Evolutionary conservation across 2,329 filamentous ascomycete species (phyloP).

Genomic region (Penicillium sp.): DNA sequence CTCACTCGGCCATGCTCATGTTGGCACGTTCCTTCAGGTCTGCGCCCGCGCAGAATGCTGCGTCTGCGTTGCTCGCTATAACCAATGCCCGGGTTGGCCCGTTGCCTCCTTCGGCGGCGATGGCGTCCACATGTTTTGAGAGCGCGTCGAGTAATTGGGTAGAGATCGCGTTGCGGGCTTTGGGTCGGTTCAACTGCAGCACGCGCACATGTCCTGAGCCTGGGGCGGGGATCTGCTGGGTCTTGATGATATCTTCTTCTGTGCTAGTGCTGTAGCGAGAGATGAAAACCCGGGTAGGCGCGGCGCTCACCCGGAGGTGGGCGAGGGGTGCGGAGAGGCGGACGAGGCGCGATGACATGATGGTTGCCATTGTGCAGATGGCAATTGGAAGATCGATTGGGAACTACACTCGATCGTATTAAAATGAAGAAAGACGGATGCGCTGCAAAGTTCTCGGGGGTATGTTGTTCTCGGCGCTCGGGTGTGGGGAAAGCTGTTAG

Average conservation of each 20-base stretch:
- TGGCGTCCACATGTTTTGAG: constrained; percentile 66
- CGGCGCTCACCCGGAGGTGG: constrained; percentile 15
- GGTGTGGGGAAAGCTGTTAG: constrained; percentile 25
- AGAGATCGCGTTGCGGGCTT: constrained; percentile 88
- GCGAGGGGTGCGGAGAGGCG: constrained; percentile 25
- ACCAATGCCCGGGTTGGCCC: constrained; percentile 75
- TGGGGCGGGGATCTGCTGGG: constrained; percentile 72
- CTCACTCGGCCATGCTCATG: constrained; percentile 76
- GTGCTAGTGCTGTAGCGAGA: constrained; percentile 36
- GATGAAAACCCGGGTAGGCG: constrained; percentile 29
- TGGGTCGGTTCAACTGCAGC: constrained; percentile 80
- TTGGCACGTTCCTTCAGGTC: constrained; percentile 84
- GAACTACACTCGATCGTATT: neutral
- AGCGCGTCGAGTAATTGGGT: constrained; percentile 70
- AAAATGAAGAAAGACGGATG: neutral
- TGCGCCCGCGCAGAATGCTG: constrained; percentile 88
- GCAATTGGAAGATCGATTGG: constrained; percentile 7
- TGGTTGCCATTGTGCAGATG: constrained; percentile 15
- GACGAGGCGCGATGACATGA: constrained; percentile 34
- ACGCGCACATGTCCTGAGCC: constrained; percentile 81
- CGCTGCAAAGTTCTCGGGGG: neutral
- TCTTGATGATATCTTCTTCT: constrained; percentile 54
- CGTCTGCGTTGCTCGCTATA: constrained; percentile 78
- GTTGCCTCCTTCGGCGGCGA: constrained; percentile 59
- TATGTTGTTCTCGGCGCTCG: constrained; percentile 4